phyloP scores from a whole-genome alignment of 164 flowering plant genomes.

The Litsea cubeba region DNA sequence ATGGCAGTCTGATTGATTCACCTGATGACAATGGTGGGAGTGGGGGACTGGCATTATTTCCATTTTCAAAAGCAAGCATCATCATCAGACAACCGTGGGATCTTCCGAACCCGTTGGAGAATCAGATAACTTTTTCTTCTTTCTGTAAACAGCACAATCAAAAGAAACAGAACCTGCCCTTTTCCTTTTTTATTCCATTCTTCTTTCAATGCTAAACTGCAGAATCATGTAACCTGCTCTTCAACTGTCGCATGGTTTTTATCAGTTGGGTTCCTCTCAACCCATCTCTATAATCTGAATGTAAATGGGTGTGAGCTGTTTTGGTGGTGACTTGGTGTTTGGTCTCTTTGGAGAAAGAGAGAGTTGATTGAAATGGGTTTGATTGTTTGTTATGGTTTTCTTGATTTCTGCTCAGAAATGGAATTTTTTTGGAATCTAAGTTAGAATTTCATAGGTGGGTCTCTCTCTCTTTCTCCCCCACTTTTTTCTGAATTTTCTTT shows the following conservation, averaged over 20 bases:
- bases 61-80: background rate
- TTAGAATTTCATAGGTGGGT: background rate
- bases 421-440: background rate
- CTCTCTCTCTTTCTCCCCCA: background rate
- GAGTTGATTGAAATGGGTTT: background rate
- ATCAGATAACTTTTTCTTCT: conserved; percentile 12
- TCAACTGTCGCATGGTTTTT: background rate
- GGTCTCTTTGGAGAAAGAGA: background rate
- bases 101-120: conserved; percentile 67
- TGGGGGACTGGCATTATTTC: background rate
- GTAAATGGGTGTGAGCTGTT: background rate
- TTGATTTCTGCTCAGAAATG: conserved; percentile 2
- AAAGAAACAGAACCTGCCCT: background rate
- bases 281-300: background rate
- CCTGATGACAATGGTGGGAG: background rate
- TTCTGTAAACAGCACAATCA: background rate
- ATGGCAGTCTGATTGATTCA: background rate
- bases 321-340: background rate
- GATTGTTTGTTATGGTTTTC: background rate
- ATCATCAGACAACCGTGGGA: conserved; percentile 24
- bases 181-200: background rate
- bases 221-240: background rate
- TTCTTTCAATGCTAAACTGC: background rate
- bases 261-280: background rate
- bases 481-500: background rate